Evolutionary conservation across 495 filamentous ascomycete genomes (phyloP), one percentile per base, ranked within the genome.

Genomic region (Penicillium samsonianum): DNA sequence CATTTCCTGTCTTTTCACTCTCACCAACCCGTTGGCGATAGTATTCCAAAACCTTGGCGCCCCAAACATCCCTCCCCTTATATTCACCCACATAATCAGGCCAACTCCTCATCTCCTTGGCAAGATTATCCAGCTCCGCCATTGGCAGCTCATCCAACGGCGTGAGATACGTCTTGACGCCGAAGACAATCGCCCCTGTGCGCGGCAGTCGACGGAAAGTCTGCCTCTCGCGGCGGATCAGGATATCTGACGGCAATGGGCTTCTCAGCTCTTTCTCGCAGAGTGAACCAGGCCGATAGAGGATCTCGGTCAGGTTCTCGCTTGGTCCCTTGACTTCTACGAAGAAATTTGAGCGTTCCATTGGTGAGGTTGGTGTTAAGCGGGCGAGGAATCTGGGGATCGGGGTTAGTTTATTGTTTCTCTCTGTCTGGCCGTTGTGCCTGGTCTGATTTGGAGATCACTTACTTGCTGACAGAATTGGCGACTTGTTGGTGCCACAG

Each of bases 301-400:
- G 65, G 19, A 71, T 76, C 23, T 73, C 73, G 30, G 70, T 76
- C 31, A 77, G 73, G 62, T 62, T 66, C 53, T 80, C 77, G 49
- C 74, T 59, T 12, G 74, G 71, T 0, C 67, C 57, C 30, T 73
- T 80, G 16, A 79, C 71, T 64, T 83, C 79, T 5, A 83, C 67
- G 57, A 83, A 83, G 59, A 81, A 79, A 60, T 80, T 81, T 44
- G 71, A 78, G 37, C 80, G 73, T 61, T 83, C 80, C 80, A 83
- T 82, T 20, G 77, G 67, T 3, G 74, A 75, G 1, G 51, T 63
- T 1, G 77, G 72, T 3, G 73, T 78, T 5, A 83, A 68, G 19
- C 78, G 76, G 37, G 67, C 65, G 19, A 83, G 76, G 55, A 81
- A 82, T 50, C 80, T 83, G 40, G 43, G 31, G 5, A 23, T 9